Base-by-base conservation (phyloP, 2,329 filamentous ascomycete genomes). In the Grosmannia huntii region DNA sequence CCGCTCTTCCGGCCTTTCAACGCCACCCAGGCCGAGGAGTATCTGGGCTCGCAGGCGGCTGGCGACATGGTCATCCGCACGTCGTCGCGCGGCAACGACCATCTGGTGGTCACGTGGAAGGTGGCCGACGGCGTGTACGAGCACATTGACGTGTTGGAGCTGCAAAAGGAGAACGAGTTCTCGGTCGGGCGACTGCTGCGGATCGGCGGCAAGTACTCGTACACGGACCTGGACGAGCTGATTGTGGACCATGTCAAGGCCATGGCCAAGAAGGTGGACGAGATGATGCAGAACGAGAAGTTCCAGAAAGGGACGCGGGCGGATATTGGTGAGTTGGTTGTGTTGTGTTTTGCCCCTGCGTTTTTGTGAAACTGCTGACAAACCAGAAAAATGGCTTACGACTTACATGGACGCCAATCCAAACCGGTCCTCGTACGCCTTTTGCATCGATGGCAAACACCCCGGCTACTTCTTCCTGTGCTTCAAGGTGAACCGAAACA, bases 371-470 rank as follows among this genome's bases (percentile, higher is more conserved):
- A n/a, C n/a, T 25, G n/a, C 54, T 58, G 27, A 57, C 60, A 16
- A 10, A n/a, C 11, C 70, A 96, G 92, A 96, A 72, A 85, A 87
- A 80, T 99, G 94, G 92, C 80, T 99, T 64, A 89, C 87, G 36
- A 96, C 90, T 12, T 99, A 97, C 74, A 94, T 92, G 67, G 87
- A 94, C 69, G 94, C 94, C 70, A 97, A 99, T 71, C 92, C 94
- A 12, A 91, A 86, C 68, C 89, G 91, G 62, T 95, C 89, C 61
- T 88, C 90, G 64, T 99, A 99, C 71, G 88, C 89, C 52, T 97
- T 99, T 78, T 97, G 92, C 78, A 85, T 96, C 69, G 90, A 97
- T 69, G 80, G 86, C 38, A 91, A 91, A 71, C 87, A 92, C 69
- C 89, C 94, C 0, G 94, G 94, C 38, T 96, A 96, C 76, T 99